phyloP scores from a whole-genome alignment of 305 asterid genomes.

The Fraxinus velutina region DNA sequence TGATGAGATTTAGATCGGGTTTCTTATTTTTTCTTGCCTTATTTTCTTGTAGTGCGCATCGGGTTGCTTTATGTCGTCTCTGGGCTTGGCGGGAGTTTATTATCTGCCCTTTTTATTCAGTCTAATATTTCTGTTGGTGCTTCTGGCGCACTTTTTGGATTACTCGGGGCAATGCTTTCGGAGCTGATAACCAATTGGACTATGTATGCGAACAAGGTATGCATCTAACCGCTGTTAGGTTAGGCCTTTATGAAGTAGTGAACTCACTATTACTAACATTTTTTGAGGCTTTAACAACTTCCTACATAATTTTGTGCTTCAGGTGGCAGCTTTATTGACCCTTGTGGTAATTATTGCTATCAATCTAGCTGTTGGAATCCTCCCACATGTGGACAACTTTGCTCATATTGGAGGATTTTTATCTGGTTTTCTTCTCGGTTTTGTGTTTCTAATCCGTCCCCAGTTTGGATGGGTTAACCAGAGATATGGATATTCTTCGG shows the following conservation, averaged over 20 bases:
- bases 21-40: background rate
- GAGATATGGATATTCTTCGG: conserved; percentile 37
- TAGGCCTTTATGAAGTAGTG: background rate
- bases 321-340: conserved; percentile 50
- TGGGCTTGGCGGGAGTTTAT: conserved; percentile 56
- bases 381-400: conserved; percentile 61
- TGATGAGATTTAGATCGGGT: background rate
- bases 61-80: conserved; percentile 50
- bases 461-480: conserved; percentile 63
- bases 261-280: background rate
- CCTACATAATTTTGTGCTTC: conserved; percentile 13
- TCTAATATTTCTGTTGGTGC: conserved; percentile 55
- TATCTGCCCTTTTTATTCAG: conserved; percentile 52
- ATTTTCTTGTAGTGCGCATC: conserved; percentile 36
- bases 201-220: conserved; percentile 50
- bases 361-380: conserved; percentile 54
- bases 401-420: conserved; percentile 64
- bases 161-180: conserved; percentile 58
- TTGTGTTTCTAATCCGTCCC: conserved; percentile 55
- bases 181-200: conserved; percentile 60
- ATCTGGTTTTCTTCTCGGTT: conserved; percentile 58
- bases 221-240: background rate
- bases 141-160: conserved; percentile 61
- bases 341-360: conserved; percentile 49
- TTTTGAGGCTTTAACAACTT: background rate